Evolutionary conservation across 2,329 filamentous ascomycete species (phyloP).

Genomic region (Aureobasidium sp.): DNA sequence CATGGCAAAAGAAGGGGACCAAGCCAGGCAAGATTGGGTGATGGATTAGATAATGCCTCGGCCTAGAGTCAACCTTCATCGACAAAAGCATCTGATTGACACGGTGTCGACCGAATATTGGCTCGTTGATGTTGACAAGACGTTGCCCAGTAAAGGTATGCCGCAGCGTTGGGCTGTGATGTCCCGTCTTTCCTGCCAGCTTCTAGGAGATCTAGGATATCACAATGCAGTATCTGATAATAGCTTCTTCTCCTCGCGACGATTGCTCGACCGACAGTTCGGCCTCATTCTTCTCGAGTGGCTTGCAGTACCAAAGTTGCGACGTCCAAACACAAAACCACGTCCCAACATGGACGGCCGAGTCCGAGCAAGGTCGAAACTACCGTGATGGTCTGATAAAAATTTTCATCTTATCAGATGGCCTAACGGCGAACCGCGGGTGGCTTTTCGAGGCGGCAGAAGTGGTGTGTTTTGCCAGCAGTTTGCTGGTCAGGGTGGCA

Average conservation of each 20-base stretch:
- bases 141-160: background rate
- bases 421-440: background rate
- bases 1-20: background rate
- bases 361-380: background rate
- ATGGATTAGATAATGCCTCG: conserved; percentile 12
- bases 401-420: conserved; percentile 15
- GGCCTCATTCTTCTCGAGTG: no score
- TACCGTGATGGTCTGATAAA: conserved; percentile 11
- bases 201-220: no score
- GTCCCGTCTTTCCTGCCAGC: background rate
- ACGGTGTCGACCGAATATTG: background rate
- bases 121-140: background rate
- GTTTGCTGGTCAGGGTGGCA: background rate
- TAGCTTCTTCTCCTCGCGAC: no score
- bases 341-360: background rate
- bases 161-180: background rate
- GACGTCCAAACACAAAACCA: background rate
- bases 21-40: conserved; percentile 14
- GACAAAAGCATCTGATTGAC: background rate
- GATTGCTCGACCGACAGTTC: background rate
- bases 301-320: background rate
- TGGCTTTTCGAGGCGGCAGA: background rate
- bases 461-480: background rate
- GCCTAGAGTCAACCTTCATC: background rate
- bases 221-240: no score